Evolutionary conservation across 257 asterid genomes (phyloP).

Genomic region (Sherardia arvensis): DNA sequence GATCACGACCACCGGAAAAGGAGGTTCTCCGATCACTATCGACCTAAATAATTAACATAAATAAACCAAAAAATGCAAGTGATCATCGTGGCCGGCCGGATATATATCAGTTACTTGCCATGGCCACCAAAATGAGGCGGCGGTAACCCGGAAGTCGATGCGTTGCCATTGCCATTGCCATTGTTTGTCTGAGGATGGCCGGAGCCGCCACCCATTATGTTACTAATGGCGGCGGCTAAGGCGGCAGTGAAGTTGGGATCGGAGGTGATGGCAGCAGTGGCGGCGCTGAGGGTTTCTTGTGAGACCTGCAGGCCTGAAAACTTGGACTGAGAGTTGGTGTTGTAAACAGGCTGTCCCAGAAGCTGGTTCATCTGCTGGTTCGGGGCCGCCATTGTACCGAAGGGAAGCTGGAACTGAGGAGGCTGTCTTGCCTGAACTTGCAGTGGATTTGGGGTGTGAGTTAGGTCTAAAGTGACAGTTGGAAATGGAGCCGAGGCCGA

Average conservation of each 20-base stretch:
- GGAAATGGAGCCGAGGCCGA: constrained; percentile 98
- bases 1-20: neutral
- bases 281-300: constrained; percentile 55
- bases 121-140: constrained; percentile 8
- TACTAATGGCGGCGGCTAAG: constrained; percentile 75
- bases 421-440: constrained; percentile 25
- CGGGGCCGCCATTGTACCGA: constrained; percentile 22
- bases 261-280: constrained; percentile 73
- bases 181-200: constrained; percentile 4
- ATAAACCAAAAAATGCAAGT: neutral
- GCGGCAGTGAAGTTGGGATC: constrained; percentile 91
- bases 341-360: constrained; percentile 45
- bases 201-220: constrained; percentile 54
- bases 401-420: constrained; percentile 46
- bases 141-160: neutral
- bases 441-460: constrained; percentile 49
- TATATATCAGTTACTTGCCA: neutral
- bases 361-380: constrained; percentile 33
- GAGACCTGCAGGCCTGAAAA: constrained; percentile 77
- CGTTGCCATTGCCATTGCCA: neutral
- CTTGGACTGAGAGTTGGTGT: constrained; percentile 45
- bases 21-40: neutral
- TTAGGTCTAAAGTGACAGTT: constrained; percentile 84
- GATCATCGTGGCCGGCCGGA: neutral
- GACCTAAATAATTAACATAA: constrained; percentile 9